Base-by-base conservation (phyloP, 2,329 filamentous ascomycete species). In the Dactylellina parvicollis region DNA sequence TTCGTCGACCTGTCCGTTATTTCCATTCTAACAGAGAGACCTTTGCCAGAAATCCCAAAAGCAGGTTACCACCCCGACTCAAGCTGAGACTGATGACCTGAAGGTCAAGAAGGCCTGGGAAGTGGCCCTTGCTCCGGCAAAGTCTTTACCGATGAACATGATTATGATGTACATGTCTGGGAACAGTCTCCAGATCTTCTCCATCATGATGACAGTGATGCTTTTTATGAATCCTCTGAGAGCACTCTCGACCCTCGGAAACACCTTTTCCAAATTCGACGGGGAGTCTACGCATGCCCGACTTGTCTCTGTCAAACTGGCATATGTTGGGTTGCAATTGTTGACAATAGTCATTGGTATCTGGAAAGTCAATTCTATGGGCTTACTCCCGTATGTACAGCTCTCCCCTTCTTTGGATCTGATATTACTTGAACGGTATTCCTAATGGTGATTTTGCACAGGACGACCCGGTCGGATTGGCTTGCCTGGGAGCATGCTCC, bases 131-230 rank as follows among this genome's bases (percentile, higher is more conserved):
- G 94, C 90, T 1, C 95, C 95, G 0, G 90, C 95, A 75, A 99
- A 99, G 84, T 89, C 90, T 80, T 85, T 99, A 49, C 95, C 95
- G 69, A 99, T 99, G 95, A 98, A 96, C 66, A 93, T 90, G 75
- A 94, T 99, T 81, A 97, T 97, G 89, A 98, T 98, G 92, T 99
- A 99, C 86, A 99, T 99, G 95, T 96, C 94, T 30, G 95, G 95
- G 79, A 99, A 98, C 83, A 92, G 92, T 74, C 87, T 99, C 49
- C 95, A 99, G 81, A 98, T 99, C 77, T 99, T 99, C 84, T 96
- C 91, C 82, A 98, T 99, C 82, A 98, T 98, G 92, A 99, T 98
- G 93, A 94, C 98, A 16, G 93, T 94, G 79, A 98, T 97, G 90
- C 89, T 96, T 47, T 99, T 99, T 86, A 98, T 98, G 85, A 96